Evolutionary conservation across 1,284 basidiomycete species (phyloP), one percentile per base, ranked within the genome.

Genomic region (Blastosporella zonata): DNA sequence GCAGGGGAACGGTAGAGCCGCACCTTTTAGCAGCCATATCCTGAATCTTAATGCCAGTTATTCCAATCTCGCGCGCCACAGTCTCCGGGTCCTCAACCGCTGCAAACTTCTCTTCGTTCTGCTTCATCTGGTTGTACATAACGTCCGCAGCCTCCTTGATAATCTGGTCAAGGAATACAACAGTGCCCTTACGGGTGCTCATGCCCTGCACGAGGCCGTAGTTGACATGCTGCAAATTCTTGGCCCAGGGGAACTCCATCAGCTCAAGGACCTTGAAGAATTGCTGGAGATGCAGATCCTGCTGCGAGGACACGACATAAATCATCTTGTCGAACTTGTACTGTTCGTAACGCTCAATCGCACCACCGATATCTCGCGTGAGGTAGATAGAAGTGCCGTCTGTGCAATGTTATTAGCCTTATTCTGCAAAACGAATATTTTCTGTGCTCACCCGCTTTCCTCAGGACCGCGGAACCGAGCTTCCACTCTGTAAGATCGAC

Each of bases 281-380:
- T 64, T 98, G 96, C 3, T 87, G 79, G 38, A 93, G 77, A 66
- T 99, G 95, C 18, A 98, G 77, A 57, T 96, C 90, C 69, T 99
- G 97, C 65, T 97, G 94, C n/a, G 88, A 83, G 0, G 93, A 85
- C 39, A 97, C 84, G 63, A 97, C 93, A 70, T 96, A 96, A 64
- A 98, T 90, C 90, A 97, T 96, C 75, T 97, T 97, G 81, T 99
- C 94, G 60, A 97, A 97, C 52, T 89, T 81, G 77, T 93, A 93
- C 65, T 90, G 86, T 58, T 92, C 85, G 73, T 87, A 93, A 57
- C 96, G 90, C 73, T 98, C 90, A 59, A 90, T 87, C 0, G 95
- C 94, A 38, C 87, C 96, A 38, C 87, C 96, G 55, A 99, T 93
- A 70, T 99, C 96, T 54, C 96, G 91, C n/a, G 95, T 97, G 55